A percentile compares a stretch with the other conserved stretches of the same genome.
Evolutionary conservation across 2,329 filamentous ascomycete genomes (phyloP).

Genomic region (Geosmithia morbida): DNA sequence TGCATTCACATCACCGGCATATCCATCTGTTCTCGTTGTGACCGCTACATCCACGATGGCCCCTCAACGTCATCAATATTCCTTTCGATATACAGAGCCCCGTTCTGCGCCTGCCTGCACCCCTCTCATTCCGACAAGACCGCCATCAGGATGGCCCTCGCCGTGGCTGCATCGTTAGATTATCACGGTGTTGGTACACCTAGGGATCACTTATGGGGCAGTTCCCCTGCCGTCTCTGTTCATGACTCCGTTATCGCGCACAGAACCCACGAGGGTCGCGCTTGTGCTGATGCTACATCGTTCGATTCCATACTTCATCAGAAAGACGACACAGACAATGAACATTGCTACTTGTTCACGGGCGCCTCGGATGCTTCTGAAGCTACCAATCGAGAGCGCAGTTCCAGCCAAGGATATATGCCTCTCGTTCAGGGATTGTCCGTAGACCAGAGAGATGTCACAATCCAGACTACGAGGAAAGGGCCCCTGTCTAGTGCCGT

Average conservation of each 20-base stretch:
- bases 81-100: background rate
- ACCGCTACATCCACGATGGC: background rate
- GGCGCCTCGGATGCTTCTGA: background rate
- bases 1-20: background rate
- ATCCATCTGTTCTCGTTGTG: background rate
- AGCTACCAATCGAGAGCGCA: background rate
- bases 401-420: background rate
- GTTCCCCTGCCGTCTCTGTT: background rate
- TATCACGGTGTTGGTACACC: constrained; percentile 15
- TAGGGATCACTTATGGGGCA: background rate
- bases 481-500: background rate
- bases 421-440: background rate
- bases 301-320: background rate
- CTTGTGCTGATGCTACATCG: background rate
- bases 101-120: background rate
- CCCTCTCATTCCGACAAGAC: constrained; percentile 2
- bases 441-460: background rate
- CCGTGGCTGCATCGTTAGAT: constrained; percentile 15
- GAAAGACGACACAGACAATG: background rate
- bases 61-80: background rate
- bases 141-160: constrained; percentile 16
- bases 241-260: background rate
- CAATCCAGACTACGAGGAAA: background rate
- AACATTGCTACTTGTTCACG: background rate
- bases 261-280: background rate